Percentiles rank a stretch among this genome's conserved stretches.
Conservation (phyloP, 352 stramenopile genomes). For the Bremia lactucae region DNA sequence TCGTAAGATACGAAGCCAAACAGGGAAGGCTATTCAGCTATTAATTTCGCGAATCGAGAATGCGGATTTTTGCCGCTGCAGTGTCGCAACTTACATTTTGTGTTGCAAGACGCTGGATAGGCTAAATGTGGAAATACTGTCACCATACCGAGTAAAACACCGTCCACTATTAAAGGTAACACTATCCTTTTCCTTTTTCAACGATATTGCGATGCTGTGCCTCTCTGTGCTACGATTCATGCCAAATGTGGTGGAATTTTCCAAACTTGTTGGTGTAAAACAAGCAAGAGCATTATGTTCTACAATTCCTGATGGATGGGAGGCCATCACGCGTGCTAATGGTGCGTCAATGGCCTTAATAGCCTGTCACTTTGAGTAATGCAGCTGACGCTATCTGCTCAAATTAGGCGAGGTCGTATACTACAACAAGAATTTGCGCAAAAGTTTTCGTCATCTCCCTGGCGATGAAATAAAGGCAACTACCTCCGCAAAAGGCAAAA, state of each 20-base stretch:
- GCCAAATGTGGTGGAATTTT: not conserved
- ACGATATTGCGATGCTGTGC: slow-evolving; percentile 8
- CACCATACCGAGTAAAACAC: slow-evolving; percentile 2
- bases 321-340: slow-evolving; percentile 47
- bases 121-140: too few species aligned
- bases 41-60: not conserved
- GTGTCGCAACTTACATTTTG: not conserved
- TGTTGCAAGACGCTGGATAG: not conserved
- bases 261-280: not conserved
- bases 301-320: slow-evolving; percentile 41
- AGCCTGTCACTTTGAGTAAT: too few species aligned
- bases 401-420: slow-evolving; percentile 47
- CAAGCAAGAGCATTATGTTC: slow-evolving; percentile 20
- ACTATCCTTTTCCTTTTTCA: slow-evolving; percentile 8
- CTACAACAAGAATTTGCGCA: slow-evolving; percentile 48
- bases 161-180: slow-evolving; percentile 6
- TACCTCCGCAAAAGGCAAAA: slow-evolving; percentile 5
- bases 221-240: slow-evolving; percentile 5
- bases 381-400: slow-evolving; percentile 1
- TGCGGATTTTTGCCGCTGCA: not conserved
- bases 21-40: slow-evolving; percentile 14
- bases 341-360: slow-evolving; percentile 14
- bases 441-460: slow-evolving; percentile 46
- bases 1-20: slow-evolving; percentile 11
- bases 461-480: too few species aligned